Base-by-base conservation (phyloP, 768 basidiomycete genomes). In the Pisolithus orientalis region DNA sequence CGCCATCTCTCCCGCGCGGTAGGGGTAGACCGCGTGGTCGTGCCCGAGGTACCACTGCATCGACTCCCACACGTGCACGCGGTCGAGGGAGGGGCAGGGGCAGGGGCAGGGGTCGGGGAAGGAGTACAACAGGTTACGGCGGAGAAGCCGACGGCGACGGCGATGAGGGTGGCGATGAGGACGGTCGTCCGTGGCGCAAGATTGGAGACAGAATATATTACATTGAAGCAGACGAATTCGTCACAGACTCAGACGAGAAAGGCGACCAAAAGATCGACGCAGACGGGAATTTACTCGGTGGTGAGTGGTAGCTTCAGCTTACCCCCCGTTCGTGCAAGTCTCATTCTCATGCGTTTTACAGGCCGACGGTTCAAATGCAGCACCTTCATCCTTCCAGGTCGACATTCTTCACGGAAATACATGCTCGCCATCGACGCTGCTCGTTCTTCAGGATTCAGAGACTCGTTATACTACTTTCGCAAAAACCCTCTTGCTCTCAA, bases 361-460 rank as follows among this genome's bases (percentile, higher is more conserved):
- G 94, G 87, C 47, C 84, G 95, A 38, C 76, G 79, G 51, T 96
- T 92, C 77, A 95, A 94, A 68, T 84, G 93, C 1, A 72, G 80
- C 28, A 96, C 94, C 1, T 98, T 99, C 65, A 70, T 79, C n/a
- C 81, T 94, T 5, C 87, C 91, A 0, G 83, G 82, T 51, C 82
- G 95, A 21, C 85, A 97, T 61, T 85, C 92, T 8, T 80, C 89
- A 27, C 80, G 87, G 43, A 76, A 82, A 54, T 99, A 96, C 71
- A 90, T 96, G 82, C 87, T 98, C 39, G 94, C 95, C 21, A 98
- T 99, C 53, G 96, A 99, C 63, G 95, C 94, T 3, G 96, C 96
- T 0, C 84, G 95, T 27, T 90, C 91, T 8, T 94, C 92, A 17
- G 96, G 96, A 4, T 97, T 93, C 71, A 82, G 93, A 45, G 96